A percentile compares a stretch with the other conserved stretches of the same genome.
These are phyloP conservation scores for Liriodendron chinense DNA, from an alignment of 164 flowering plant genomes.

Conservation along the genomic window DNA sequence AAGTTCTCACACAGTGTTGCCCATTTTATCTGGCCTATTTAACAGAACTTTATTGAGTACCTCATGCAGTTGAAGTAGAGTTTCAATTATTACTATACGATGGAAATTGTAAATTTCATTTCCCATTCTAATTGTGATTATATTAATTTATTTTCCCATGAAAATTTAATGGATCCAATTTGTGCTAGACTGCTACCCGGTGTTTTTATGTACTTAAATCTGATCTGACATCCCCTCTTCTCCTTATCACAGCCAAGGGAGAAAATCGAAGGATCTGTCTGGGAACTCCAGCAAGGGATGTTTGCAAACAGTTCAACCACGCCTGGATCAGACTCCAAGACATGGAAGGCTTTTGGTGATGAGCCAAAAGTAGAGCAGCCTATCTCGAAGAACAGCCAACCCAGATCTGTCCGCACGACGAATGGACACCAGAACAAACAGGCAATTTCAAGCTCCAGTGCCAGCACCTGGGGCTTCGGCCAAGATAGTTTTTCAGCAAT, in stretches of 20 bases:
- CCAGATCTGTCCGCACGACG: constrained; percentile 64
- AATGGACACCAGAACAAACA: constrained; percentile 49
- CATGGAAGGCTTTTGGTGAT: constrained; percentile 47
- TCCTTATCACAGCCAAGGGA: constrained; percentile 34
- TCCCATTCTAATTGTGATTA: neutral
- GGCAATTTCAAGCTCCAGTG: constrained; percentile 27
- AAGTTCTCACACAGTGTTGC: no score
- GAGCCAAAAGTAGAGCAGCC: constrained; percentile 32
- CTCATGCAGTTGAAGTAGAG: no score
- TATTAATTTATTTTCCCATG: neutral
- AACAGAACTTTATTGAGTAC: no score
- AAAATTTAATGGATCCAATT: neutral
- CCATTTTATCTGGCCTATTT: no score
- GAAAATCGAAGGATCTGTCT: constrained; percentile 49
- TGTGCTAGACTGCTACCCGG: neutral
- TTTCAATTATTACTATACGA: no score
- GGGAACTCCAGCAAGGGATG: constrained; percentile 58
- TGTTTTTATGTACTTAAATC: neutral
- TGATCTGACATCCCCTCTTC: neutral
- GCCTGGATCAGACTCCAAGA: constrained; percentile 36
- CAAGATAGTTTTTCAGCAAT: constrained; percentile 71
- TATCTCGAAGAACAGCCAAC: constrained; percentile 18
- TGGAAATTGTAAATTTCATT: no score
- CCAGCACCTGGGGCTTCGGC: constrained; percentile 75
- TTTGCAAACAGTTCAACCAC: constrained; percentile 28